Conservation (phyloP, 768 basidiomycete genomes). For the Kwoniella botswanensis region DNA sequence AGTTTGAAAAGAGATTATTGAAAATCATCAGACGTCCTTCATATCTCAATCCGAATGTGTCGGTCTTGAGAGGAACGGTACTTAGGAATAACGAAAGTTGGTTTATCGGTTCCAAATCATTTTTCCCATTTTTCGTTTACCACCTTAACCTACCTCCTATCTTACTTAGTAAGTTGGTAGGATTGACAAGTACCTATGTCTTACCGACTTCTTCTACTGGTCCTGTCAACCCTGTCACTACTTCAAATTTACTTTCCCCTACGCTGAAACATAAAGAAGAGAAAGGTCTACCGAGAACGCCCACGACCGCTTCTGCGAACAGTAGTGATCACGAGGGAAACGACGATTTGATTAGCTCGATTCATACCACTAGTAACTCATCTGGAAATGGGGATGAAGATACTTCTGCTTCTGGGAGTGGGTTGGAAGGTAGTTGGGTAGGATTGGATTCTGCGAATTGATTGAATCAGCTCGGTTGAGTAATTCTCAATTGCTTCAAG, state of each 20-base stretch:
- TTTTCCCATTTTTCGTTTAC: conserved; percentile 34
- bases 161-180: conserved; percentile 29
- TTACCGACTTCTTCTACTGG: conserved; percentile 36
- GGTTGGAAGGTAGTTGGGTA: conserved; percentile 43
- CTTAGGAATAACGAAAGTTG: not conserved
- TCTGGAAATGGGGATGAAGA: conserved; percentile 22
- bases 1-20: conserved; percentile 38
- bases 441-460: conserved; percentile 35
- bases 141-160: conserved; percentile 28
- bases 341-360: conserved; percentile 41
- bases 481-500: too few species aligned
- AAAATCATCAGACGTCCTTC: conserved; percentile 29
- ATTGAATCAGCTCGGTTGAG: too few species aligned
- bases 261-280: not conserved
- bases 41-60: conserved; percentile 12
- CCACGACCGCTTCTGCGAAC: conserved; percentile 16
- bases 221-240: conserved; percentile 15
- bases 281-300: not conserved
- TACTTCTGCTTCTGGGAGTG: conserved; percentile 16
- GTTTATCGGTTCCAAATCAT: conserved; percentile 41
- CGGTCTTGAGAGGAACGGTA: not conserved
- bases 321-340: conserved; percentile 34
- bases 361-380: conserved; percentile 32
- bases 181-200: conserved; percentile 20
- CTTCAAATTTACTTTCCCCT: not conserved